These are phyloP conservation scores for Osmozyma mogii DNA, from an alignment of 805 yeast genomes.

Conservation along the genomic window DNA sequence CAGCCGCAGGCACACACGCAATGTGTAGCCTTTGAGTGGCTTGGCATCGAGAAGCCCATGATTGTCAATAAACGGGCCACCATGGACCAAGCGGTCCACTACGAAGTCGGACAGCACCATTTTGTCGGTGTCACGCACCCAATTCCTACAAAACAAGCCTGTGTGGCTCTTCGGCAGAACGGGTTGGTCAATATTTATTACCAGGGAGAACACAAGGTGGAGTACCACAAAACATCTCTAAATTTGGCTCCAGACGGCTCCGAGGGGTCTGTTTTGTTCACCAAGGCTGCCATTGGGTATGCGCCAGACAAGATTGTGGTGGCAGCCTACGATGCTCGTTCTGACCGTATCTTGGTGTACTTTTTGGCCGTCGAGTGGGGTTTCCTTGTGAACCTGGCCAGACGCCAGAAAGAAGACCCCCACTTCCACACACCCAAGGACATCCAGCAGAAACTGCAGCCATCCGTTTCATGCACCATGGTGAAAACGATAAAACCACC, in stretches of 20 bases:
- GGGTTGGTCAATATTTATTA: constrained; percentile 56
- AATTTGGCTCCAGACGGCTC: constrained; percentile 13
- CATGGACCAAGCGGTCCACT: constrained; percentile 24
- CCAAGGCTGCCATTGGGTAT: constrained; percentile 48
- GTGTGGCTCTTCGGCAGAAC: constrained; percentile 54
- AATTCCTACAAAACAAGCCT: constrained; percentile 57
- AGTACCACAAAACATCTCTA: constrained; percentile 36
- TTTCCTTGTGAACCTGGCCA: constrained; percentile 38
- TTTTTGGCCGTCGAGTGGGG: constrained; percentile 49
- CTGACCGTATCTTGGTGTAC: constrained; percentile 34
- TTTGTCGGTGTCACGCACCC: constrained; percentile 66
- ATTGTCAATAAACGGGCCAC: constrained; percentile 54
- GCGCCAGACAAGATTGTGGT: constrained; percentile 36
- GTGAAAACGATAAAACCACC: no score
- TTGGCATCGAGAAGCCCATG: constrained; percentile 62
- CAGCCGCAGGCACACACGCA: constrained; percentile 10
- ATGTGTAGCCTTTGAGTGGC: constrained; percentile 57
- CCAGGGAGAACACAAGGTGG: constrained; percentile 57
- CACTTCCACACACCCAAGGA: constrained; percentile 44
- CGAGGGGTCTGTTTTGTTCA: constrained; percentile 6
- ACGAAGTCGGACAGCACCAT: constrained; percentile 52
- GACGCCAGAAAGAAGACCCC: constrained; percentile 38
- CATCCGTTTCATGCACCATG: no score
- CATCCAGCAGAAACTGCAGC: constrained; percentile 31
- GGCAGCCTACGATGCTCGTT: constrained; percentile 30